These are phyloP conservation scores for Chlamydomonas sp. DNA, from an alignment of 139 green algal species.

Conservation along the genomic window DNA sequence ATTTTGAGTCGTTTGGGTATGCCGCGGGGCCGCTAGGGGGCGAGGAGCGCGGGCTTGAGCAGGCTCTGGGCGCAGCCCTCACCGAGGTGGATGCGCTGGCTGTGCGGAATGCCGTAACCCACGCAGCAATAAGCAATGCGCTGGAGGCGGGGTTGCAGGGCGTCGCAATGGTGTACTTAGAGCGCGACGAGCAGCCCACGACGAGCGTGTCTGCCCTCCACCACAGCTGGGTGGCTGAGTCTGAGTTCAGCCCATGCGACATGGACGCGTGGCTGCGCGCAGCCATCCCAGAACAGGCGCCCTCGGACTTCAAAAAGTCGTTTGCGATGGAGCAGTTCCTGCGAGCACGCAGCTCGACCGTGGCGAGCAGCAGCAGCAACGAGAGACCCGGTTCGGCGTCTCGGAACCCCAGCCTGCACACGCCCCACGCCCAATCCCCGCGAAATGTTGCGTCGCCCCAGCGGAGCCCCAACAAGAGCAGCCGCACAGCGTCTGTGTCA, in stretches of 20 bases:
- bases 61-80: too few relatives aligned
- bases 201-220: neutral
- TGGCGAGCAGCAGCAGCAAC: neutral
- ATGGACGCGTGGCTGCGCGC: constrained; percentile 15
- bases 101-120: too few relatives aligned
- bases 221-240: constrained; percentile 2
- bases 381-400: too few relatives aligned
- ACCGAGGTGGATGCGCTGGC: too few relatives aligned
- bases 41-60: too few relatives aligned
- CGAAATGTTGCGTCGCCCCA: neutral
- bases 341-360: neutral
- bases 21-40: too few relatives aligned
- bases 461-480: neutral
- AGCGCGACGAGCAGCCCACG: neutral
- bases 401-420: too few relatives aligned
- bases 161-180: constrained; percentile 7
- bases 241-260: neutral
- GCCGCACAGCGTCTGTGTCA: neutral
- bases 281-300: constrained; percentile 9
- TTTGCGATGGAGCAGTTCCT: neutral
- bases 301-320: neutral
- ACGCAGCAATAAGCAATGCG: neutral
- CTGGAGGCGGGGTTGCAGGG: neutral
- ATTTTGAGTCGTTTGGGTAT: too few relatives aligned
- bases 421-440: too few relatives aligned